phyloP scores from a whole-genome alignment of 1,284 basidiomycete genomes.

The Chalciporus piperatoides region DNA sequence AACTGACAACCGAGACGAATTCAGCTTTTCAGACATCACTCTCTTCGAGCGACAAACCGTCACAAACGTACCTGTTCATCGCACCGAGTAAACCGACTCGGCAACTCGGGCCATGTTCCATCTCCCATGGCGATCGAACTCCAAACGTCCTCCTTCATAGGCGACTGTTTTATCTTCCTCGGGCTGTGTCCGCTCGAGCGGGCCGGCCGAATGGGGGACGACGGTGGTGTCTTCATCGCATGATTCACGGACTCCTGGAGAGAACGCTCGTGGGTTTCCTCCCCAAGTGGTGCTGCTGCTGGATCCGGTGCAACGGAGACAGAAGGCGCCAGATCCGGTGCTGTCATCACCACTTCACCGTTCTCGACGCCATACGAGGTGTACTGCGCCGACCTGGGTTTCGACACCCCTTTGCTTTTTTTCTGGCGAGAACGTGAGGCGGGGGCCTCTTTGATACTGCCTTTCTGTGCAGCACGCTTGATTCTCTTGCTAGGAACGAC shows the following conservation, averaged over 20 bases:
- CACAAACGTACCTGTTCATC: conserved; percentile 22
- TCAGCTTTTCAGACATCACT: not conserved
- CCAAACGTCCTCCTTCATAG: conserved; percentile 3
- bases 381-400: not conserved
- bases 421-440: not conserved
- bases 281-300: not conserved
- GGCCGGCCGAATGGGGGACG: not conserved
- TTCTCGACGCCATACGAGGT: conserved; percentile 14
- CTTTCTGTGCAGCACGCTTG: conserved; percentile 1
- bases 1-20: conserved; percentile 19
- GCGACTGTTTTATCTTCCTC: not conserved
- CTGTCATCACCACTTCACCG: conserved; percentile 19
- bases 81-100: conserved; percentile 18
- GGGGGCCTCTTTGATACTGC: not conserved
- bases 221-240: conserved; percentile 1
- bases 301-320: not conserved
- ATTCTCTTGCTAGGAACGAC: conserved; percentile 2
- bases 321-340: not conserved
- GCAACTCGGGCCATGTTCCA: conserved; percentile 18
- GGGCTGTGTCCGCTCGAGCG: not conserved
- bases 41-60: not conserved
- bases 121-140: not conserved
- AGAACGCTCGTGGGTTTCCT: not conserved
- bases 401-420: not conserved
- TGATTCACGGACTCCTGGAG: not conserved